Percentiles rank a stretch among this genome's conserved stretches.
Conservation (phyloP, 2,329 filamentous ascomycete genomes). For the Fusarium sp. region DNA sequence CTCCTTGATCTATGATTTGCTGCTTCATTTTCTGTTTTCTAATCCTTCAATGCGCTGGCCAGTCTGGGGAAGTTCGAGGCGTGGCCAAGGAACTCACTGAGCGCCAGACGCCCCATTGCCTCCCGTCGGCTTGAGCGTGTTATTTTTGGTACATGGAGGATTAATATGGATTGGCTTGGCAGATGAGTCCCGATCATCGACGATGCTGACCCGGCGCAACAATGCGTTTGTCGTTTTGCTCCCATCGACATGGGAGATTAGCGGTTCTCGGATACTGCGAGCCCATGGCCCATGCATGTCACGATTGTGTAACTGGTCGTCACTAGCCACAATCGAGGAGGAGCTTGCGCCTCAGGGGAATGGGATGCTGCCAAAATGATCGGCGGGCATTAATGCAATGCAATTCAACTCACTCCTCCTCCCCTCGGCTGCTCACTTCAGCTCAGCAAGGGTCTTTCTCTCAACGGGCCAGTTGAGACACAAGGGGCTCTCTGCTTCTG, state of each 20-base stretch:
- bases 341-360: slow-evolving; percentile 37
- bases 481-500: slow-evolving; percentile 3
- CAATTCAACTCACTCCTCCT: slow-evolving; percentile 7
- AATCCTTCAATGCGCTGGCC: slow-evolving; percentile 35
- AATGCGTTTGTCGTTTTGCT: too few species aligned
- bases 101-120: neutral
- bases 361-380: slow-evolving; percentile 16
- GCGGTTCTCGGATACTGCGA: slow-evolving; percentile 2
- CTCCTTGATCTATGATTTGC: slow-evolving; percentile 22
- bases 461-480: slow-evolving; percentile 38
- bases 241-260: slow-evolving; percentile 16
- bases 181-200: slow-evolving; percentile 24
- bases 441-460: slow-evolving; percentile 38
- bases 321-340: slow-evolving; percentile 40
- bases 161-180: slow-evolving; percentile 20
- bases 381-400: slow-evolving; percentile 16
- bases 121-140: slow-evolving; percentile 6
- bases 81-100: slow-evolving; percentile 7
- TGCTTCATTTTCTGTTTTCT: slow-evolving; percentile 1
- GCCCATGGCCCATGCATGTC: too few species aligned
- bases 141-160: neutral
- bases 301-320: slow-evolving; percentile 23
- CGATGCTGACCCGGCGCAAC: too few species aligned
- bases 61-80: neutral
- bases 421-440: slow-evolving; percentile 34